Conservation (phyloP, 2,329 filamentous ascomycete species). For the Cladophialophora yegresii region DNA sequence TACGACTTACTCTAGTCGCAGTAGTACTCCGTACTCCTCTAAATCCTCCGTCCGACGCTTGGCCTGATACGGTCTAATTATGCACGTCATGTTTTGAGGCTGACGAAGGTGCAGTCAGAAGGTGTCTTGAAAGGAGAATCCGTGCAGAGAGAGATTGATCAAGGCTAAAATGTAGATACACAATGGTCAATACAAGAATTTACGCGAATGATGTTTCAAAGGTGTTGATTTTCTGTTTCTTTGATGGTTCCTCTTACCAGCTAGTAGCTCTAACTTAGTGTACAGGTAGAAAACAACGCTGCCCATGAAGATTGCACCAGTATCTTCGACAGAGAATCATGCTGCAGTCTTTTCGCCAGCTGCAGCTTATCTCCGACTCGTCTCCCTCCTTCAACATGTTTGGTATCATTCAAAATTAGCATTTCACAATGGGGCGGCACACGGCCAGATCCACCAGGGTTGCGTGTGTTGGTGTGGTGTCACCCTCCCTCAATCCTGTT, state of each 20-base stretch:
- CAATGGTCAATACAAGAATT: not conserved
- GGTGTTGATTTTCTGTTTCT: constrained; percentile 8
- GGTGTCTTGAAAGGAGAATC: not conserved
- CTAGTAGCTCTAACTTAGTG: constrained; percentile 9
- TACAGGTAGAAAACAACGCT: constrained; percentile 4
- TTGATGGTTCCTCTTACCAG: not conserved
- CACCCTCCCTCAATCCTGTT: not conserved
- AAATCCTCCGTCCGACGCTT: too few relatives aligned
- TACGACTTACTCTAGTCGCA: too few relatives aligned
- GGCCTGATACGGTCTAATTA: not conserved
- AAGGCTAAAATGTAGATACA: not conserved
- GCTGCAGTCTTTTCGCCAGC: not conserved
- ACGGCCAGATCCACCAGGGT: constrained; percentile 4
- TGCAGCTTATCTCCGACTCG: not conserved
- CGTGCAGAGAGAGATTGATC: not conserved
- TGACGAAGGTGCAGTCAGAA: not conserved
- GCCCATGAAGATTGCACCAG: not conserved
- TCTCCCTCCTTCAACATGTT: constrained; percentile 1
- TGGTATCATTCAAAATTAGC: constrained; percentile 20
- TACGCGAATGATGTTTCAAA: not conserved
- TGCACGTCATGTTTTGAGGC: not conserved
- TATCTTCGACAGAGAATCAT: not conserved
- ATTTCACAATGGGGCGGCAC: constrained; percentile 14
- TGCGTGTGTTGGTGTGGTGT: not conserved
- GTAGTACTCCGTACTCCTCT: too few relatives aligned